Conservation (phyloP, 2,329 filamentous ascomycete species). For the Hypoxylon sp. region DNA sequence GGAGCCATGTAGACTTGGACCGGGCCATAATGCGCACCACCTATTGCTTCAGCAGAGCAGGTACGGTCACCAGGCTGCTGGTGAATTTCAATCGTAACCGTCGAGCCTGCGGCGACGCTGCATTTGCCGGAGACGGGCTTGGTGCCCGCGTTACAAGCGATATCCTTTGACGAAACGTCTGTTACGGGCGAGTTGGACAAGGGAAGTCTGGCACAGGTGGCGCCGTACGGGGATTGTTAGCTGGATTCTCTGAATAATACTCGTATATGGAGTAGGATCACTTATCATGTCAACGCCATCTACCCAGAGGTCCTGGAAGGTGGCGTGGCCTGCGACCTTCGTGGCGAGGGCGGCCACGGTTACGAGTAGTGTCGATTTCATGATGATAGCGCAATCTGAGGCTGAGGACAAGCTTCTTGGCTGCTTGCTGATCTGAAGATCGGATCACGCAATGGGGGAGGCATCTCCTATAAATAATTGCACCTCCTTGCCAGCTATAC, state of each 20-base stretch:
- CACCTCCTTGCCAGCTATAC: background rate
- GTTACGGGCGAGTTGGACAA: conserved; percentile 64
- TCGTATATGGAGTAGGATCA: background rate
- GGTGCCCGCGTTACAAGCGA: conserved; percentile 58
- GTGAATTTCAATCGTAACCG: conserved; percentile 70
- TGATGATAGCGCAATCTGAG: conserved; percentile 42
- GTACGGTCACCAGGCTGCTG: conserved; percentile 53
- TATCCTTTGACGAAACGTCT: conserved; percentile 56
- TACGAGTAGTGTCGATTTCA: conserved; percentile 54
- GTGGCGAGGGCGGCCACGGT: conserved; percentile 52
- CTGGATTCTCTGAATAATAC: background rate
- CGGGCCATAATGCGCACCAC: conserved; percentile 59
- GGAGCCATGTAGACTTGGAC: conserved; percentile 58
- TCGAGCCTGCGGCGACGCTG: conserved; percentile 60
- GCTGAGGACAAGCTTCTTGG: conserved; percentile 19
- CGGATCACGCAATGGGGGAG: conserved; percentile 3
- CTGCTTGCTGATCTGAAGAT: conserved; percentile 29
- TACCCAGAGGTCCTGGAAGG: conserved; percentile 65
- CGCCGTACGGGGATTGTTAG: conserved; percentile 52
- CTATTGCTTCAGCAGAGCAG: conserved; percentile 59
- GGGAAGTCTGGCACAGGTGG: conserved; percentile 62
- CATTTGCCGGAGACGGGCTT: conserved; percentile 58
- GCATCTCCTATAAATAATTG: conserved; percentile 19
- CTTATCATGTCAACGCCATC: conserved; percentile 57
- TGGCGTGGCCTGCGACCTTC: conserved; percentile 61